Evolutionary conservation across 768 basidiomycete species (phyloP).

Genomic region (Leccinum rimulosum): DNA sequence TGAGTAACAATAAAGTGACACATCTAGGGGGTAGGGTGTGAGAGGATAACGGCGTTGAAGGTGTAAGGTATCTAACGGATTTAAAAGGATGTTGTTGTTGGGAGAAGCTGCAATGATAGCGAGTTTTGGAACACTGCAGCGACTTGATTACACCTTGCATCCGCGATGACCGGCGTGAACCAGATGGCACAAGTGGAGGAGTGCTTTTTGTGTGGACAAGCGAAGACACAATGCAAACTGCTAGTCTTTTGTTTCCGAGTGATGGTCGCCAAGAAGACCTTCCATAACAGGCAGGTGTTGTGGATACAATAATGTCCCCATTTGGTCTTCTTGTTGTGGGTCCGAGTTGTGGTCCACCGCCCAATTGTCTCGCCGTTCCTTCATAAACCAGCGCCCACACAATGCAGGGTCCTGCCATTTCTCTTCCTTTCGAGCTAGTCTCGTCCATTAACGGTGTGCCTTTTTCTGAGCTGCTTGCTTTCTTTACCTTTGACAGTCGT

Average conservation of each 20-base stretch:
- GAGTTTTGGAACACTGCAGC: no score
- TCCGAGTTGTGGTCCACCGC: background rate
- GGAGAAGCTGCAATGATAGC: background rate
- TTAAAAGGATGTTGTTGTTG: background rate
- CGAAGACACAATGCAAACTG: background rate
- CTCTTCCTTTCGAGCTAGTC: background rate
- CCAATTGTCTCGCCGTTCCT: constrained; percentile 23
- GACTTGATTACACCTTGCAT: background rate
- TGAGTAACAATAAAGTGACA: constrained; percentile 1
- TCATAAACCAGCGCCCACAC: constrained; percentile 12
- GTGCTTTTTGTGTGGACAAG: background rate
- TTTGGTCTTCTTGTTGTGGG: constrained; percentile 21
- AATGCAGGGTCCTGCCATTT: background rate
- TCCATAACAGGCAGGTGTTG: constrained; percentile 26
- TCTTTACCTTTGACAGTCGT: constrained; percentile 3
- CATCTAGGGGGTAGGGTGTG: background rate
- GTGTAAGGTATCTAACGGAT: background rate
- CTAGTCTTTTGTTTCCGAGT: background rate
- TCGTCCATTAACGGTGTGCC: background rate
- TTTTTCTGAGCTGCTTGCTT: constrained; percentile 5
- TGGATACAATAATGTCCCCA: constrained; percentile 18
- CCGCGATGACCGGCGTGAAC: background rate
- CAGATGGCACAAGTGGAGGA: no score
- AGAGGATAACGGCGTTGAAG: background rate
- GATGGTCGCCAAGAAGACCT: background rate